These are phyloP conservation scores for Suillus bovinus DNA, from an alignment of 768 basidiomycete genomes.

Conservation along the genomic window DNA sequence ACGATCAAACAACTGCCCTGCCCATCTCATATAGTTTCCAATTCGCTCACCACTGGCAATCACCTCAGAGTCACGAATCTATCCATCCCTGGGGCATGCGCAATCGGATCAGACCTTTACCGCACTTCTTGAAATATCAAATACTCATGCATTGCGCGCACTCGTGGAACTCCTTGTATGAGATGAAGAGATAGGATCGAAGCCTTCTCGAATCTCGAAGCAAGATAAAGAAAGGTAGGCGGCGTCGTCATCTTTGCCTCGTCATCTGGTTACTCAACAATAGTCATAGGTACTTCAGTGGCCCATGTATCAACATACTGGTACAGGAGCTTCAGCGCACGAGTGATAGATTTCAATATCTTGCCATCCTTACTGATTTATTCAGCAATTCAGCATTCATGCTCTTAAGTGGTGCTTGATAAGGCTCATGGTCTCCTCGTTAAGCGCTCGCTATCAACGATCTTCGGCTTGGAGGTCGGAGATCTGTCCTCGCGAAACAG, in stretches of 20 bases:
- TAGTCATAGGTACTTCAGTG: not conserved
- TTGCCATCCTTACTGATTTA: not conserved
- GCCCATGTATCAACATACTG: not conserved
- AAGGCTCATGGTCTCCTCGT: not conserved
- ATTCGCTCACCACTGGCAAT: too few species aligned
- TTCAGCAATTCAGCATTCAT: not conserved
- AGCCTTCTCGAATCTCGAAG: not conserved
- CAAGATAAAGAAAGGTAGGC: not conserved
- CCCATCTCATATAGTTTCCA: too few species aligned
- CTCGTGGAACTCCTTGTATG: not conserved
- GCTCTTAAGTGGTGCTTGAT: not conserved
- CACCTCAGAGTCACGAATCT: too few species aligned
- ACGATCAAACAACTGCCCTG: too few species aligned
- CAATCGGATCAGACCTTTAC: too few species aligned
- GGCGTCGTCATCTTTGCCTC: not conserved
- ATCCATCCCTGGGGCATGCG: too few species aligned
- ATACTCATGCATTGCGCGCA: not conserved
- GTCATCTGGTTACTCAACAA: not conserved
- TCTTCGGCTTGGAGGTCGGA: not conserved
- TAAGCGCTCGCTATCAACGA: not conserved
- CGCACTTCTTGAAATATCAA: not conserved
- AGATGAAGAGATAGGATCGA: not conserved
- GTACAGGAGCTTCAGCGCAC: too few species aligned
- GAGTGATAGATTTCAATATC: not conserved
- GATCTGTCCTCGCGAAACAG: not conserved